Evolutionary conservation across 805 yeast genomes (phyloP).

Genomic region (Phaffomyces thermotolerans): DNA sequence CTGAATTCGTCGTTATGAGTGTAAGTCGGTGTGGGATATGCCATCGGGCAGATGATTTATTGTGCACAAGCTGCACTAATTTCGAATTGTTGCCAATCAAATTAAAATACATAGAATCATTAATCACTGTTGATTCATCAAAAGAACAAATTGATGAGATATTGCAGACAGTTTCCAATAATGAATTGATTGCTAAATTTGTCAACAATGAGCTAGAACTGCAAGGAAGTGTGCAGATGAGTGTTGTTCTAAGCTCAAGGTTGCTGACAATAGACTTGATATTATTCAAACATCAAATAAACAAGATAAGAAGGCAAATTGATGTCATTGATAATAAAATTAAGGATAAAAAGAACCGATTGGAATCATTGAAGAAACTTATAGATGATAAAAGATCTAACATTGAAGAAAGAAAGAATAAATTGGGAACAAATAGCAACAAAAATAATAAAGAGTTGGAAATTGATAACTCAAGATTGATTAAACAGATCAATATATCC

Average conservation of each 20-base stretch:
- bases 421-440: not conserved
- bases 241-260: constrained; percentile 20
- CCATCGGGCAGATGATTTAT: not conserved
- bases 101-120: constrained; percentile 10
- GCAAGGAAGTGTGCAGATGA: constrained; percentile 4
- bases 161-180: constrained; percentile 12
- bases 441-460: not conserved
- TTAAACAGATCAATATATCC: constrained; percentile 19
- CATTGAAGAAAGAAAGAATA: not conserved
- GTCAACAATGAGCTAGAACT: constrained; percentile 3
- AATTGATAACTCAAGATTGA: constrained; percentile 11
- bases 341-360: not conserved
- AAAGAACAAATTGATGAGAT: constrained; percentile 10
- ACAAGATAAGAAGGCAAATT: constrained; percentile 11
- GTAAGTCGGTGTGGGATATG: not conserved
- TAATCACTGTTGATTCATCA: constrained; percentile 4
- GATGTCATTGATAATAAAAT: constrained; percentile 1
- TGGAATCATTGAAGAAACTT: not conserved
- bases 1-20: not conserved
- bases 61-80: constrained; percentile 14
- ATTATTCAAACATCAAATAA: constrained; percentile 9
- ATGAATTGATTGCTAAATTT: constrained; percentile 9
- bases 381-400: not conserved
- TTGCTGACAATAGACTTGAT: constrained; percentile 19
- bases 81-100: constrained; percentile 10